Evolutionary conservation across 495 filamentous ascomycete species (phyloP).

Genomic region (Hypoxylon perforatum): DNA sequence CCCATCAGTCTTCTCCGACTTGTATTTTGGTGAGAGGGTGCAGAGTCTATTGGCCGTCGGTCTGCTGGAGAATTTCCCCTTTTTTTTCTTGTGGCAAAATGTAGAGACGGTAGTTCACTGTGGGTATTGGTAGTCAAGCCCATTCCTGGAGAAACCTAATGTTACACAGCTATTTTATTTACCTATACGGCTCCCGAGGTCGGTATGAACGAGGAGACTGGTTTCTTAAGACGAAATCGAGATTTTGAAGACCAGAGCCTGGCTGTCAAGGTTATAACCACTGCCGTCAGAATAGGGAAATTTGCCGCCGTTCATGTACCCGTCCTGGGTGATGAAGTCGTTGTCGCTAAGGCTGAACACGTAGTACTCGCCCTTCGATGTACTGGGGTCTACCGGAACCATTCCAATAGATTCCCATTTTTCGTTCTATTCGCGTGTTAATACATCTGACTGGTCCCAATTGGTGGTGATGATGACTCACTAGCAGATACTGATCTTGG

Average conservation of each 20-base stretch:
- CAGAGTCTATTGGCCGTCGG: slow-evolving; percentile 10
- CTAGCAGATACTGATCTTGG: slow-evolving; percentile 38
- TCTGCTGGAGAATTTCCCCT: background rate
- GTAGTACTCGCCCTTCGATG: slow-evolving; percentile 69
- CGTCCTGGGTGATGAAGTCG: slow-evolving; percentile 84
- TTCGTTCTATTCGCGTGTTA: slow-evolving; percentile 64
- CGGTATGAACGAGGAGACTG: no score
- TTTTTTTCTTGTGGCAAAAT: background rate
- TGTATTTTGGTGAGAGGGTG: background rate
- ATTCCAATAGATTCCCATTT: slow-evolving; percentile 83
- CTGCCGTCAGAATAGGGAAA: slow-evolving; percentile 69
- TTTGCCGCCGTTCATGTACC: slow-evolving; percentile 71
- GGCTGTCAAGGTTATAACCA: slow-evolving; percentile 73
- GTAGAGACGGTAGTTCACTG: slow-evolving; percentile 58
- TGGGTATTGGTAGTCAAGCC: background rate
- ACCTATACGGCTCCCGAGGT: no score
- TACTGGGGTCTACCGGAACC: slow-evolving; percentile 66
- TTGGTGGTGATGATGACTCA: slow-evolving; percentile 7
- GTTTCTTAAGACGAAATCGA: slow-evolving; percentile 38
- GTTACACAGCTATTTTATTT: no score
- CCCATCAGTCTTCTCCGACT: background rate
- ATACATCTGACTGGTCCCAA: background rate
- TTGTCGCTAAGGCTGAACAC: slow-evolving; percentile 79
- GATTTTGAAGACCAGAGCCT: slow-evolving; percentile 79
- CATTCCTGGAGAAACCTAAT: background rate